These are phyloP conservation scores for Thozetella sp. DNA, from an alignment of 495 filamentous ascomycete species.

Conservation along the genomic window DNA sequence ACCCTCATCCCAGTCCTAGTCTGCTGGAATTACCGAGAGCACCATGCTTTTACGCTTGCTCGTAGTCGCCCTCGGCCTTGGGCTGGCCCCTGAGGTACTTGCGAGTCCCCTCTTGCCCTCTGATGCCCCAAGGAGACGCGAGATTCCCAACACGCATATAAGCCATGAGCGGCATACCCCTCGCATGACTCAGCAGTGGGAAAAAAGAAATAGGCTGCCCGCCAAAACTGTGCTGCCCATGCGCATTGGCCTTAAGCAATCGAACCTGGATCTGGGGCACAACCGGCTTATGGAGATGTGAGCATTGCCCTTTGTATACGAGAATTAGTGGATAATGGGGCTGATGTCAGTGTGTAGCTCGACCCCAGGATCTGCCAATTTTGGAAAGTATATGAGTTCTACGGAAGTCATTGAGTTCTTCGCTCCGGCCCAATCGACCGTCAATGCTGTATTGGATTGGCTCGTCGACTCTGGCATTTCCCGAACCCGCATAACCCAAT, in stretches of 20 bases:
- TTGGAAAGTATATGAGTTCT: slow-evolving; percentile 50
- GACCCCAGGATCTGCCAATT: slow-evolving; percentile 60
- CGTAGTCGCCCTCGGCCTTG: no score
- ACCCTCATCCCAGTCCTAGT: no score
- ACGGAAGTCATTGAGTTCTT: slow-evolving; percentile 52
- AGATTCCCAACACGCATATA: no score
- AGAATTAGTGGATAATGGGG: slow-evolving; percentile 18
- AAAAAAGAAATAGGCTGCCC: slow-evolving; percentile 13
- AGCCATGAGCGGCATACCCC: slow-evolving; percentile 29
- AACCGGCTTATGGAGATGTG: slow-evolving; percentile 20
- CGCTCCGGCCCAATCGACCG: slow-evolving; percentile 37
- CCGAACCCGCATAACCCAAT: slow-evolving; percentile 6
- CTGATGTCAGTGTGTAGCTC: slow-evolving; percentile 71
- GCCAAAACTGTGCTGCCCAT: slow-evolving; percentile 12
- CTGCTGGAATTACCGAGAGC: no score
- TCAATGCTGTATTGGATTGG: slow-evolving; percentile 47
- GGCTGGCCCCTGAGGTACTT: no score
- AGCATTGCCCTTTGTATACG: slow-evolving; percentile 44
- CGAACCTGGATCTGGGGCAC: slow-evolving; percentile 13
- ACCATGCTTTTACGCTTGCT: no score
- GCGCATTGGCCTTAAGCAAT: slow-evolving; percentile 21
- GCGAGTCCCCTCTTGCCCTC: no score
- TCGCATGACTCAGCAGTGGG: slow-evolving; percentile 19
- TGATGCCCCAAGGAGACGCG: no score
- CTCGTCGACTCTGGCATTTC: slow-evolving; percentile 50